Evolutionary conservation across 257 asterid species (phyloP).

Genomic region (Lantana camara): DNA sequence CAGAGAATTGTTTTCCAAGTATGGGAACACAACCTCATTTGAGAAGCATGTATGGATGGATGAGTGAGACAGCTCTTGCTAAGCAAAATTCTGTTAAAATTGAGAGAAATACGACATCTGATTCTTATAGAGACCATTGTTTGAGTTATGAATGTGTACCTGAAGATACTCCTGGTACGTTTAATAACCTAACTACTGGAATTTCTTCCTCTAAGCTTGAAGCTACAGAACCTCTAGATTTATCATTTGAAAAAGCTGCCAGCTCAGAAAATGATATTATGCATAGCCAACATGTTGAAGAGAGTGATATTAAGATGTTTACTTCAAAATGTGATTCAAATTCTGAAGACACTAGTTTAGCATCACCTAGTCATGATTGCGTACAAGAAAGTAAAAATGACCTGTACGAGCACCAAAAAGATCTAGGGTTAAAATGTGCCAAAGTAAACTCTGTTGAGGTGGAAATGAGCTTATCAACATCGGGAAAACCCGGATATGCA

Average conservation of each 20-base stretch:
- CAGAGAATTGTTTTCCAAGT: constrained; percentile 28
- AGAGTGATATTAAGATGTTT: constrained; percentile 26
- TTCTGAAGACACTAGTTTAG: constrained; percentile 27
- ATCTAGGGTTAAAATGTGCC: constrained; percentile 22
- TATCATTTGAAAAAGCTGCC: constrained; percentile 24
- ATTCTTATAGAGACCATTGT: constrained; percentile 1
- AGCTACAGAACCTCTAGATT: constrained; percentile 26
- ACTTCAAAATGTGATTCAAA: constrained; percentile 31
- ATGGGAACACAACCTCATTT: constrained; percentile 34
- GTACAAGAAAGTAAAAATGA: constrained; percentile 27
- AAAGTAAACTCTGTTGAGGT: constrained; percentile 32
- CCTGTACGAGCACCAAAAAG: constrained; percentile 26
- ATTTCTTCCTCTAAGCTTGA: constrained; percentile 34
- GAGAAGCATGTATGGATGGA: constrained; percentile 53
- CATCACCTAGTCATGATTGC: constrained; percentile 26
- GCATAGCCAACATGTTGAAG: constrained; percentile 28
- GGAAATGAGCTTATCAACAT: constrained; percentile 33
- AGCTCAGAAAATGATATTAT: constrained; percentile 32
- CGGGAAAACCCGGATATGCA: constrained; percentile 41
- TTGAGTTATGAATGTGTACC: constrained; percentile 15
- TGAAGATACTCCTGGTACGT: constrained; percentile 28
- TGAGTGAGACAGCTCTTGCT: constrained; percentile 40
- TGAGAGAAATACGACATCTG: constrained; percentile 31
- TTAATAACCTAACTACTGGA: constrained; percentile 25
- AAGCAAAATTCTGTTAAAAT: constrained; percentile 33